Conservation (phyloP, 2,329 filamentous ascomycete genomes). For the Westerdykella aurantiaca region DNA sequence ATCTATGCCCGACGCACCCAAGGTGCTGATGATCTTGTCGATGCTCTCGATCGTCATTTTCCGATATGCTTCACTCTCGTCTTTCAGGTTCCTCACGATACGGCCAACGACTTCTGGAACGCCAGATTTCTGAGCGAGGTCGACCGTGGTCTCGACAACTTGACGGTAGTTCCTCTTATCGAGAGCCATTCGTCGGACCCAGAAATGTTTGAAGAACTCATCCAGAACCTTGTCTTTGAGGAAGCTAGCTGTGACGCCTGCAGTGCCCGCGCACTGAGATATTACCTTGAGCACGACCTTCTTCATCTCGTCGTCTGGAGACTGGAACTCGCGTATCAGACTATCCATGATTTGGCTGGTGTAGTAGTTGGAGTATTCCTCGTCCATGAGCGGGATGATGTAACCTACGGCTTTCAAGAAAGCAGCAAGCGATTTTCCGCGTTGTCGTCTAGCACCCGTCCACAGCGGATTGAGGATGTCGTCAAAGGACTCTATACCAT, state of each 20-base stretch:
- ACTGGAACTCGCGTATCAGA: slow-evolving; percentile 88
- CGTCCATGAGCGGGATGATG: slow-evolving; percentile 98
- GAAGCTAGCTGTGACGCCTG: slow-evolving; percentile 90
- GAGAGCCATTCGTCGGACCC: slow-evolving; percentile 93
- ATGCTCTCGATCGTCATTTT: slow-evolving; percentile 99
- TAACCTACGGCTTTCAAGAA: slow-evolving; percentile 97
- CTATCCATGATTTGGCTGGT: slow-evolving; percentile 99
- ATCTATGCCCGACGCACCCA: slow-evolving; percentile 90
- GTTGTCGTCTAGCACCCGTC: slow-evolving; percentile 93
- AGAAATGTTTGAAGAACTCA: slow-evolving; percentile 98
- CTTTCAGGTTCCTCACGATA: slow-evolving; percentile 92
- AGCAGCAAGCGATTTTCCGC: slow-evolving; percentile 89
- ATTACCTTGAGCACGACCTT: slow-evolving; percentile 98
- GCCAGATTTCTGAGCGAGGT: slow-evolving; percentile 96
- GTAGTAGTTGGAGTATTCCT: slow-evolving; percentile 99
- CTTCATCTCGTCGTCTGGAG: slow-evolving; percentile 99
- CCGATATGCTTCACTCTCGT: slow-evolving; percentile 94
- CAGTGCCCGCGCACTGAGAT: slow-evolving; percentile 88
- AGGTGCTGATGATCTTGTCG: slow-evolving; percentile 88
- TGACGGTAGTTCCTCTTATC: slow-evolving; percentile 98
- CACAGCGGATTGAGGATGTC: slow-evolving; percentile 95
- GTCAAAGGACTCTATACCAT: slow-evolving; percentile 98
- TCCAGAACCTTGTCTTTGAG: slow-evolving; percentile 91
- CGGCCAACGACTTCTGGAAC: slow-evolving; percentile 90
- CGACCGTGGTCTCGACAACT: slow-evolving; percentile 95